Evolutionary conservation across 2,329 filamentous ascomycete species (phyloP).

Genomic region (Beauveria rudraprayagi): DNA sequence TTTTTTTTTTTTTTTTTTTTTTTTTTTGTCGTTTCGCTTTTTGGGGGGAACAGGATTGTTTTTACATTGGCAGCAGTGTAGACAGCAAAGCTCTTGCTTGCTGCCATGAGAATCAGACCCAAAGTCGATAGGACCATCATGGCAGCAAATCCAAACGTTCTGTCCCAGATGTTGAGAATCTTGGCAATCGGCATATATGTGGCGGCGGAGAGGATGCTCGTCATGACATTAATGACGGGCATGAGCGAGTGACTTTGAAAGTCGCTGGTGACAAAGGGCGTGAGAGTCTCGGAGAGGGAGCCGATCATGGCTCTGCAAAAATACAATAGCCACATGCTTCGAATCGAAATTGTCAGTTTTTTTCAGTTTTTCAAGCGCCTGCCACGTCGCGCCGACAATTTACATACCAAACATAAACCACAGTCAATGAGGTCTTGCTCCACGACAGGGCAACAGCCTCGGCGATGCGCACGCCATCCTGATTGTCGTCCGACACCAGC

Average conservation of each 20-base stretch:
- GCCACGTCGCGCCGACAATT: background rate
- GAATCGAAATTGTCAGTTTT: background rate
- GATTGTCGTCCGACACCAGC: slow-evolving; percentile 9
- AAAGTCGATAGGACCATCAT: slow-evolving; percentile 28
- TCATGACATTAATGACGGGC: slow-evolving; percentile 29
- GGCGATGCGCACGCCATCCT: slow-evolving; percentile 18
- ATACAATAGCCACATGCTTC: slow-evolving; percentile 13
- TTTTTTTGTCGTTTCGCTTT: background rate
- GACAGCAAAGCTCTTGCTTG: slow-evolving; percentile 40
- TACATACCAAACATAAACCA: slow-evolving; percentile 15
- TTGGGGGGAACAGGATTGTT: too few relatives aligned
- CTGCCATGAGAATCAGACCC: slow-evolving; percentile 49
- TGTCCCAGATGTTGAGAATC: slow-evolving; percentile 30
- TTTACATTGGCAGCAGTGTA: slow-evolving; percentile 25
- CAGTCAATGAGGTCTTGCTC: slow-evolving; percentile 14
- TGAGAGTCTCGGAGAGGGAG: background rate
- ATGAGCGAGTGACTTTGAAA: slow-evolving; percentile 9
- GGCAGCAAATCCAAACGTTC: slow-evolving; percentile 27
- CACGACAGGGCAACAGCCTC: slow-evolving; percentile 19
- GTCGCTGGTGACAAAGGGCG: slow-evolving; percentile 1
- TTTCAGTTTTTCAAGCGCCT: too few relatives aligned
- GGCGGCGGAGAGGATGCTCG: slow-evolving; percentile 23
- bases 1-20: background rate
- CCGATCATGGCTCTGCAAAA: slow-evolving; percentile 9
- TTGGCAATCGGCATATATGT: slow-evolving; percentile 28